These are phyloP conservation scores for Diaporthe velutina DNA, from an alignment of 2,329 filamentous ascomycete genomes.

Conservation along the genomic window DNA sequence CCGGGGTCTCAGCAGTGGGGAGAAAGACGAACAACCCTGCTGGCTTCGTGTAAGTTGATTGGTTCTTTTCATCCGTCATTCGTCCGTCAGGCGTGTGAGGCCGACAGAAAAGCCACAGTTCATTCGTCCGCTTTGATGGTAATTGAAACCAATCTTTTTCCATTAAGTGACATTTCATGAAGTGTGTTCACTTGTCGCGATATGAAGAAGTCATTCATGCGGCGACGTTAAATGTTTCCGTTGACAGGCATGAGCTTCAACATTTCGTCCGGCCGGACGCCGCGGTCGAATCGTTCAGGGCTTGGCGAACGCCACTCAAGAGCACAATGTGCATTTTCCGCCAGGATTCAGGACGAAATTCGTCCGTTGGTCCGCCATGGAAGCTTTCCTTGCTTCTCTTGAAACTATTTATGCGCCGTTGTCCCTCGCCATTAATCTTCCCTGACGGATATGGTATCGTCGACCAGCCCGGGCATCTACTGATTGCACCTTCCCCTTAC, in stretches of 20 bases:
- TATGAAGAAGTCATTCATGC: no score
- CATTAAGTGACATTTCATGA: background rate
- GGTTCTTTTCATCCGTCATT: background rate
- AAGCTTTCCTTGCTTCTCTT: background rate
- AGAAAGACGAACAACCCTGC: background rate
- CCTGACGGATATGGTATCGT: background rate
- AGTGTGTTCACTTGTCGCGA: background rate
- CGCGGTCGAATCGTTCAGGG: background rate
- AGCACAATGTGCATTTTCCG: background rate
- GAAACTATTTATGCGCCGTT: background rate
- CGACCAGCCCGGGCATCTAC: background rate
- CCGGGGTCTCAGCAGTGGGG: background rate
- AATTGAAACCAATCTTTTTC: background rate
- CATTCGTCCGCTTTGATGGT: background rate
- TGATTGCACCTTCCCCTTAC: no score
- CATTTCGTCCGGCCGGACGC: constrained; percentile 10
- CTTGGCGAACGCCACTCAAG: constrained; percentile 21
- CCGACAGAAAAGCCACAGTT: background rate
- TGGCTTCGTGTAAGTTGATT: constrained; percentile 30
- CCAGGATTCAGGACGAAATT: background rate
- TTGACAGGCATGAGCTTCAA: background rate
- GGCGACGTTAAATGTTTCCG: no score
- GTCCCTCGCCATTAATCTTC: no score
- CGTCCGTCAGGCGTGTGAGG: background rate
- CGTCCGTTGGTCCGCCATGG: constrained; percentile 14